Percentiles rank a stretch among this genome's conserved stretches.
phyloP scores from a whole-genome alignment of 768 basidiomycete genomes.

The Daedalea quercina region DNA sequence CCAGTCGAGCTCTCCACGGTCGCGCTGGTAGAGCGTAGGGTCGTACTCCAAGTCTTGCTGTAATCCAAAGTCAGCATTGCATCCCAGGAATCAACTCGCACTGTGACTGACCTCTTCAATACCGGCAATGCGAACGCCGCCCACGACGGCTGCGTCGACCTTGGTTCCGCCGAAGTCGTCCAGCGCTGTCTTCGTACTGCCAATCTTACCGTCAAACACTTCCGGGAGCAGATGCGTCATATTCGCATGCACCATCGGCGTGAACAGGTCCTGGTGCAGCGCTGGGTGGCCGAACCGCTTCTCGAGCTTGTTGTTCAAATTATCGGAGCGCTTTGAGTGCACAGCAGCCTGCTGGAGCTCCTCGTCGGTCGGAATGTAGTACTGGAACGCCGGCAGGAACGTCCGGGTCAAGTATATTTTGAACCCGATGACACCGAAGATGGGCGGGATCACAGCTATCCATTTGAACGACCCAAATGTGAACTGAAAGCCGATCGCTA shows the following conservation, averaged over 20 bases:
- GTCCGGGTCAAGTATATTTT: conserved; percentile 75
- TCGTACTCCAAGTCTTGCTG: conserved; percentile 77
- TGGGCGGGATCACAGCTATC: conserved; percentile 81
- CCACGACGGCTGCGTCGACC: conserved; percentile 68
- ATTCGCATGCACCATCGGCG: conserved; percentile 80
- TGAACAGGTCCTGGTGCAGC: conserved; percentile 79
- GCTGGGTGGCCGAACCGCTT: conserved; percentile 96
- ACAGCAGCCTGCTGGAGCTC: conserved; percentile 73
- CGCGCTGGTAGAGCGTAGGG: conserved; percentile 68
- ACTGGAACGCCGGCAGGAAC: conserved; percentile 66
- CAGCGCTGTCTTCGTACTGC: conserved; percentile 54
- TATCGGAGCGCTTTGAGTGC: conserved; percentile 72
- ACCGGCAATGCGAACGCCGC: conserved; percentile 78
- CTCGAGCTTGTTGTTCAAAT: conserved; percentile 65
- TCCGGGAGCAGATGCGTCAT: conserved; percentile 75
- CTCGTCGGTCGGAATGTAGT: conserved; percentile 75
- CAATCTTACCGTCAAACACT: conserved; percentile 72
- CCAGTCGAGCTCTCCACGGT: conserved; percentile 85
- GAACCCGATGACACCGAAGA: conserved; percentile 72
- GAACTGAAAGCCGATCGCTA: conserved; percentile 83
- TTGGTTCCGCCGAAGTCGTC: conserved; percentile 75
- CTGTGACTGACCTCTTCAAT: conserved; percentile 54
- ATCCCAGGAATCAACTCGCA: neutral
- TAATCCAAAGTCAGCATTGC: neutral
- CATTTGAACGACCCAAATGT: conserved; percentile 66